These are phyloP conservation scores for Brettanomyces nanus DNA, from an alignment of 805 yeast species.

Conservation along the genomic window DNA sequence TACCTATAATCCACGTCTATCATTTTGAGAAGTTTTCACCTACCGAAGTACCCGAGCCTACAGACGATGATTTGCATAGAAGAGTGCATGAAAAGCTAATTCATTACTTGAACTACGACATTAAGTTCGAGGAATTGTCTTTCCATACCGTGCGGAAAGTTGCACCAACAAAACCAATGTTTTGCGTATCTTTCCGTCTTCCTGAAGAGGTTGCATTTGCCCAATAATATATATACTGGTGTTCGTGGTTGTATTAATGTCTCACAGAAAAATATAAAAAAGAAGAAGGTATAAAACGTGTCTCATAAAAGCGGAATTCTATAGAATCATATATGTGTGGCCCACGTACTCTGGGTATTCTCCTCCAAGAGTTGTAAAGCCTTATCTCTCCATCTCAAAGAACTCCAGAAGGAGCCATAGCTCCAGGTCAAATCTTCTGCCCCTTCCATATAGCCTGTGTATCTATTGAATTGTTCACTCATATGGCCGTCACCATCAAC, in stretches of 20 bases:
- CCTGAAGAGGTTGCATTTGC: constrained; percentile 60
- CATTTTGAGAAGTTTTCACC: constrained; percentile 88
- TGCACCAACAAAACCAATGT: constrained; percentile 97
- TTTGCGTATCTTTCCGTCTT: constrained; percentile 69
- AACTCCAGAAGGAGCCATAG: constrained; percentile 67
- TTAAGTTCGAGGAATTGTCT: constrained; percentile 38
- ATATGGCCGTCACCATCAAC: constrained; percentile 61
- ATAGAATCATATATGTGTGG: not conserved
- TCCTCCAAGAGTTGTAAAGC: constrained; percentile 20
- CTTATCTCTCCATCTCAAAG: constrained; percentile 54
- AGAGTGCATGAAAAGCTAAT: constrained; percentile 53
- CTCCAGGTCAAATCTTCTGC: constrained; percentile 89
- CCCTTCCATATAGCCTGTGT: constrained; percentile 81
- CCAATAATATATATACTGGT: not conserved
- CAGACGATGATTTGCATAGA: constrained; percentile 55
- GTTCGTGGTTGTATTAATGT: not conserved
- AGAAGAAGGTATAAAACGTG: not conserved
- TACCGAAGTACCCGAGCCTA: constrained; percentile 57
- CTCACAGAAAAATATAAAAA: not conserved
- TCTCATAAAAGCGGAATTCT: not conserved
- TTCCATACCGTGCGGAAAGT: constrained; percentile 90
- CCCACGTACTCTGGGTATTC: not conserved
- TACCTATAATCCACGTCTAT: constrained; percentile 80
- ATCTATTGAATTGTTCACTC: constrained; percentile 83
- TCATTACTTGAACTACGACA: constrained; percentile 36